These are phyloP conservation scores for Talaromyces verruculosus DNA, from an alignment of 2,329 filamentous ascomycete species.

Conservation along the genomic window DNA sequence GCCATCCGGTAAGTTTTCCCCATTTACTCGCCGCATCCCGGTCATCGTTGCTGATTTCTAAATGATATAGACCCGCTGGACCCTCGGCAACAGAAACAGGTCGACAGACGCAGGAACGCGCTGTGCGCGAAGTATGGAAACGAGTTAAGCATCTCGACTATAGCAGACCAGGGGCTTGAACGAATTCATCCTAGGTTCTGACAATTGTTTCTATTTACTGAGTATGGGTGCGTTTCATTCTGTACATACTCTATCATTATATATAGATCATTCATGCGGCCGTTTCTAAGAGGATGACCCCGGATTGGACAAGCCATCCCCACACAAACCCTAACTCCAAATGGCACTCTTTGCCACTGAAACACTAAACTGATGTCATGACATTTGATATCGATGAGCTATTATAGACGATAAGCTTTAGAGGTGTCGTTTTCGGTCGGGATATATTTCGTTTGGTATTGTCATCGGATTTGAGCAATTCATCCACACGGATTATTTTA, in stretches of 20 bases:
- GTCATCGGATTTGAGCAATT: not conserved
- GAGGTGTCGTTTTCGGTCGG: not conserved
- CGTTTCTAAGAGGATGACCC: not conserved
- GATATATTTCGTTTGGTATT: slow-evolving; percentile 7
- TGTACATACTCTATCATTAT: not conserved
- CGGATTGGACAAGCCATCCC: not conserved
- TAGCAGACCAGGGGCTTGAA: slow-evolving; percentile 59
- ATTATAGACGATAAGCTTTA: not conserved
- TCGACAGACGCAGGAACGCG: slow-evolving; percentile 66
- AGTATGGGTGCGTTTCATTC: not conserved
- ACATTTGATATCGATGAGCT: not conserved
- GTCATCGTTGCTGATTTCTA: not conserved
- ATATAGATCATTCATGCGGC: not conserved
- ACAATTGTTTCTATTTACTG: not conserved
- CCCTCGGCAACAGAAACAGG: slow-evolving; percentile 61
- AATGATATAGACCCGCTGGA: slow-evolving; percentile 60
- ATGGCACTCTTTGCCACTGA: slow-evolving; percentile 1
- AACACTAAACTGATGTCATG: slow-evolving; percentile 12
- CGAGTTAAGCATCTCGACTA: slow-evolving; percentile 68
- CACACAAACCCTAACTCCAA: not conserved
- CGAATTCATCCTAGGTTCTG: not conserved
- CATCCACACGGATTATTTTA: not conserved
- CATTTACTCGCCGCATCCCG: not conserved
- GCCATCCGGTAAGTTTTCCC: slow-evolving; percentile 57
- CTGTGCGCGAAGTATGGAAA: slow-evolving; percentile 71